Evolutionary conservation across 441 rosid species (phyloP).

Genomic region (Eutrema salsugineum): DNA sequence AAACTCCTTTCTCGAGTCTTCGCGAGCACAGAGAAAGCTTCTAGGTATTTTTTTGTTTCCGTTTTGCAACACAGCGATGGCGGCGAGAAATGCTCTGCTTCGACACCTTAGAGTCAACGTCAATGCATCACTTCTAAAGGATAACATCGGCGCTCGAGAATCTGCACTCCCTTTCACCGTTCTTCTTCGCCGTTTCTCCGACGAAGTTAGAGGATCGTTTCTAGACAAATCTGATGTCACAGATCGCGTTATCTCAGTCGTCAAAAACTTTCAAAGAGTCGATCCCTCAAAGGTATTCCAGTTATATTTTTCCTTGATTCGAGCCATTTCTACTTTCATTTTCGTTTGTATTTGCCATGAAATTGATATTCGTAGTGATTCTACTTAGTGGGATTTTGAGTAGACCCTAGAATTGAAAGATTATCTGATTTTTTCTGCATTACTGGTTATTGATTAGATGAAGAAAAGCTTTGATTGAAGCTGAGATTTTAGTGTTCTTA

Average conservation of each 20-base stretch:
- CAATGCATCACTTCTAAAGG: constrained; percentile 33
- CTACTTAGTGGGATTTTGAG: not conserved
- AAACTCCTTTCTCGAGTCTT: not conserved
- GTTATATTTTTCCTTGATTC: not conserved
- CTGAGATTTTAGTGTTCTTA: not conserved
- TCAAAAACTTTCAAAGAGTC: constrained; percentile 84
- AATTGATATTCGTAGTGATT: not conserved
- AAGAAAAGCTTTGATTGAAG: not conserved
- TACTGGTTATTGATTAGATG: not conserved
- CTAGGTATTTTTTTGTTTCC: not conserved
- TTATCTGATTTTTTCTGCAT: not conserved
- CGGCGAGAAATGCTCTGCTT: constrained; percentile 68
- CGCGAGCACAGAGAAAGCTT: not conserved
- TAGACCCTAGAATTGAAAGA: not conserved
- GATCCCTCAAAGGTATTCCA: constrained; percentile 77
- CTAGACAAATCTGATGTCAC: constrained; percentile 95
- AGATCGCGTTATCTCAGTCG: constrained; percentile 81
- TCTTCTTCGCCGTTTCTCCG: constrained; percentile 62
- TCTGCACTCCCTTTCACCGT: constrained; percentile 41
- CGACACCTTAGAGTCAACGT: constrained; percentile 67
- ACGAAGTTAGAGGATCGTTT: constrained; percentile 83
- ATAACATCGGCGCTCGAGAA: constrained; percentile 20
- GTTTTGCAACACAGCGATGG: constrained; percentile 37
- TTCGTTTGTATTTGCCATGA: not conserved
- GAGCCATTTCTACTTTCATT: not conserved